Base-by-base conservation (phyloP, 1,284 basidiomycete genomes). In the Phellopilus nigrolimitatus region DNA sequence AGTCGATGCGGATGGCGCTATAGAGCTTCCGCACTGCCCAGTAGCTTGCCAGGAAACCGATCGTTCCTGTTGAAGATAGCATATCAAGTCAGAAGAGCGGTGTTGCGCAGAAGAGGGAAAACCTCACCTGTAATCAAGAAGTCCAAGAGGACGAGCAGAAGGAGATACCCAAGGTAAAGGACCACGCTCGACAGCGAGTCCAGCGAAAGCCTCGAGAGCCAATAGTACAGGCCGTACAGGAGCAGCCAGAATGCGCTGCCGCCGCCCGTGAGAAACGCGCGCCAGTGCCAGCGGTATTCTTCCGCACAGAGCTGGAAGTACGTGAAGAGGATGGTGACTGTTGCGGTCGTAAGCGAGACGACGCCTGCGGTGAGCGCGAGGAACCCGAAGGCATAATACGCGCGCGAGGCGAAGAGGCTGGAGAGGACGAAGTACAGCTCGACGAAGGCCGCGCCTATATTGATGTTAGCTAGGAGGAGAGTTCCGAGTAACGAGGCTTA, bases 281-380 rank as follows among this genome's bases (percentile, higher is more conserved):
- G 80, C 95, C 95, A 98, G 57, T 99, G 95, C 95, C 95, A 99
- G 57, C 91, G 76, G 69, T 97, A 98, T 63, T 99, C 95, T 67
- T 98, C 95, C 8, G 92, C 88, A 59, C 95, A 98, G 12, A 99
- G 79, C 53, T 86, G 77, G 67, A 97, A 97, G 72, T 99, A 97
- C 1, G 84, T 86, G 68, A 94, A 91, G 7, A 97, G 75, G 57
- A 95, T 89, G 2, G 91, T 84, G 30, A 94, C 89, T 0, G 92
- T 94, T 2, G 91, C 94, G 0, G 91, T 91, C 2, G 93, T 97
- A 38, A 97, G 69, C 19, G 80, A 79, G 31, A 97, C 91, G 38
- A 97, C 84, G 33, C 79, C 72, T 41, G 90, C 90, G 0, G 95
- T 97, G 47, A 98, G 72, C 27, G 93, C 88, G 40, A 98, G 72